These are phyloP conservation scores for Nemania bipapillata DNA, from an alignment of 2,329 filamentous ascomycete genomes.

Conservation along the genomic window DNA sequence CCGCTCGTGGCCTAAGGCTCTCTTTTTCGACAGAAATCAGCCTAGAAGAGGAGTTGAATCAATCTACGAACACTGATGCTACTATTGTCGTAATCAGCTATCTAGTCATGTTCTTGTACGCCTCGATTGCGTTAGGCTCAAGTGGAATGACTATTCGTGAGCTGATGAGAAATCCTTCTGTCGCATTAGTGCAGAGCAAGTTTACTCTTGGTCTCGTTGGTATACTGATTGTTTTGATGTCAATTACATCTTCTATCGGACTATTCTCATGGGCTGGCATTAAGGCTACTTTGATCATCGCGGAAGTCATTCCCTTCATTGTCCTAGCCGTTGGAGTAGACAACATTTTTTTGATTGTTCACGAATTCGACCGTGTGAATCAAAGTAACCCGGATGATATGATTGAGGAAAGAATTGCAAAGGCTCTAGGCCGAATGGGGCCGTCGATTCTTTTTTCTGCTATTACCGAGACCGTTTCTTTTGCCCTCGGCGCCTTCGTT, in stretches of 20 bases:
- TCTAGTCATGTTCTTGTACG: conserved; percentile 98
- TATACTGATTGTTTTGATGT: conserved; percentile 96
- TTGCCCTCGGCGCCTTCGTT: conserved; percentile 90
- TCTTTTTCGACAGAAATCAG: conserved; percentile 97
- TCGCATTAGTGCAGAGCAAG: conserved; percentile 92
- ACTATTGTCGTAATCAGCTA: conserved; percentile 98
- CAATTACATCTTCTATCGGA: conserved; percentile 92
- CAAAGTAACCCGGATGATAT: conserved; percentile 87
- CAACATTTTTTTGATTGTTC: conserved; percentile 98
- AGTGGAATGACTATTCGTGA: conserved; percentile 82
- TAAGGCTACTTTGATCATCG: conserved; percentile 96
- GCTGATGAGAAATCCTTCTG: conserved; percentile 81
- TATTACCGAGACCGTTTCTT: conserved; percentile 92
- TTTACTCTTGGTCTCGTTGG: conserved; percentile 94
- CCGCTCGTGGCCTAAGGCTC: conserved; percentile 79
- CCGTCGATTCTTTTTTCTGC: conserved; percentile 96
- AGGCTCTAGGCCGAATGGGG: conserved; percentile 93
- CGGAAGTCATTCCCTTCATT: conserved; percentile 97
- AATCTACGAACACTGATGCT: conserved; percentile 97
- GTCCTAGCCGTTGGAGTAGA: conserved; percentile 96
- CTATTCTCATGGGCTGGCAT: conserved; percentile 91
- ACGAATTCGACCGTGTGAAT: conserved; percentile 97
- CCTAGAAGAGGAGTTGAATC: conserved; percentile 94
- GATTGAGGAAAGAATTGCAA: conserved; percentile 85
- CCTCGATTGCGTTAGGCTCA: conserved; percentile 89